phyloP scores from a whole-genome alignment of 1,139 yeast genomes.

The Kodamaea derodonti region DNA sequence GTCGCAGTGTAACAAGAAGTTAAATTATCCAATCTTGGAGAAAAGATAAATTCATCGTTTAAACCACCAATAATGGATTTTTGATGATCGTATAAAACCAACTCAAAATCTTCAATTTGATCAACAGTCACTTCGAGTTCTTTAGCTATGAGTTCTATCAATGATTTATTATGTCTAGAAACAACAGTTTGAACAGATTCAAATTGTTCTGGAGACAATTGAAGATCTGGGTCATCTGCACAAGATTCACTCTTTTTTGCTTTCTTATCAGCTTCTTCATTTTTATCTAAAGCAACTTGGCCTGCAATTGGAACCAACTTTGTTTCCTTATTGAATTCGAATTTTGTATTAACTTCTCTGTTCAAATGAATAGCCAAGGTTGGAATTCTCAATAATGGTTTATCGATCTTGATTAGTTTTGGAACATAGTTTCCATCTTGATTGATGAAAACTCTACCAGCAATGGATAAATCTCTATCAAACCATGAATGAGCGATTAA shows the following conservation, averaged over 20 bases:
- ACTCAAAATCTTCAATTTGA: conserved; percentile 84
- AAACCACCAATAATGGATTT: conserved; percentile 81
- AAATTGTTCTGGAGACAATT: conserved; percentile 52
- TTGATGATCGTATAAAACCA: conserved; percentile 84
- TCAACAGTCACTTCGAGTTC: conserved; percentile 48
- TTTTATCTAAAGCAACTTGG: conserved; percentile 40
- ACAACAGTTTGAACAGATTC: conserved; percentile 63
- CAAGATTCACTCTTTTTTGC: conserved; percentile 32
- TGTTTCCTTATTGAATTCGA: conserved; percentile 87
- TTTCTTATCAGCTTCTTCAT: conserved; percentile 16
- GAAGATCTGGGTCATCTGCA: conserved; percentile 42
- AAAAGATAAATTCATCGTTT: conserved; percentile 84
- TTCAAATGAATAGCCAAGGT: conserved; percentile 92
- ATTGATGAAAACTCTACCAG: conserved; percentile 81
- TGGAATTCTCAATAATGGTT: conserved; percentile 86
- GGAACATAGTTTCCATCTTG: conserved; percentile 53
- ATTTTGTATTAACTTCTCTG: conserved; percentile 69
- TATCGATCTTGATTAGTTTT: conserved; percentile 70
- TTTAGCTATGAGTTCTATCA: conserved; percentile 64
- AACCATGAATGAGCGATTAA: conserved; percentile 92
- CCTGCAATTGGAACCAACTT: conserved; percentile 88
- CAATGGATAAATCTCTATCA: conserved; percentile 87
- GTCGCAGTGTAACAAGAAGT: conserved; percentile 82
- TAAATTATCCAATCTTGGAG: conserved; percentile 91
- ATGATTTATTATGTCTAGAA: conserved; percentile 70